Evolutionary conservation across 2,329 filamentous ascomycete genomes (phyloP).

Genomic region (Trichoderma simmonsii): DNA sequence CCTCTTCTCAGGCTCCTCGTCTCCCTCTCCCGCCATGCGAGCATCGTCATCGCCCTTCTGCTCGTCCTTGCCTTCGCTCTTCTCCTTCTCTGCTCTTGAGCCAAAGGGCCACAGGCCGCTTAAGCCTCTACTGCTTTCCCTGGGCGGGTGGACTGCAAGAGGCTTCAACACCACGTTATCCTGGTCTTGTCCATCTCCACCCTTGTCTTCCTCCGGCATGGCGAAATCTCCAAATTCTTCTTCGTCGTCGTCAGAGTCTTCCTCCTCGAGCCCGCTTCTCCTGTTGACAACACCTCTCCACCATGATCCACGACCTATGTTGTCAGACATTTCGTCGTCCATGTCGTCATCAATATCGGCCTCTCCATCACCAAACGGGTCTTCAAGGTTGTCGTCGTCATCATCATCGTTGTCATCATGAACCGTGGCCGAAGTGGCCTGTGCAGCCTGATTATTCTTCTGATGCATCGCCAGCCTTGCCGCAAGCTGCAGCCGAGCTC

Average conservation of each 20-base stretch:
- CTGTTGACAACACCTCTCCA: constrained; percentile 43
- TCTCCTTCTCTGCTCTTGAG: constrained; percentile 34
- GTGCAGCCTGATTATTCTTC: constrained; percentile 54
- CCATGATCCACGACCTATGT: constrained; percentile 42
- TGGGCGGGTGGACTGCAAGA: constrained; percentile 51
- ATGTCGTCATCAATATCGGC: constrained; percentile 53
- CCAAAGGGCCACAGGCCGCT: constrained; percentile 59
- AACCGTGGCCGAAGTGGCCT: constrained; percentile 43
- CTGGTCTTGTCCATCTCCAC: constrained; percentile 30
- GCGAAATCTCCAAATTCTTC: constrained; percentile 68
- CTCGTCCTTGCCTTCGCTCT: constrained; percentile 28
- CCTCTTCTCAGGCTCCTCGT: constrained; percentile 36
- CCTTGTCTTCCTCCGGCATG: constrained; percentile 53
- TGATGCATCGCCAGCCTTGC: constrained; percentile 75
- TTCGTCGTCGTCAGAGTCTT: constrained; percentile 39
- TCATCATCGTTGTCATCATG: constrained; percentile 42
- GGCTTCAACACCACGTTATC: constrained; percentile 53
- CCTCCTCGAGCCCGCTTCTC: constrained; percentile 42
- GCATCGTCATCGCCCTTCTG: not conserved
- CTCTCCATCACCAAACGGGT: constrained; percentile 54
- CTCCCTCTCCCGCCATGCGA: constrained; percentile 24
- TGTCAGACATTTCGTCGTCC: constrained; percentile 42
- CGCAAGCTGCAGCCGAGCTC: constrained; percentile 86
- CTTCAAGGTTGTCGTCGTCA: constrained; percentile 38
- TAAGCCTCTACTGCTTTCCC: constrained; percentile 40